phyloP scores from a whole-genome alignment of 2,329 filamentous ascomycete genomes.

The Fusarium protoensiforme region DNA sequence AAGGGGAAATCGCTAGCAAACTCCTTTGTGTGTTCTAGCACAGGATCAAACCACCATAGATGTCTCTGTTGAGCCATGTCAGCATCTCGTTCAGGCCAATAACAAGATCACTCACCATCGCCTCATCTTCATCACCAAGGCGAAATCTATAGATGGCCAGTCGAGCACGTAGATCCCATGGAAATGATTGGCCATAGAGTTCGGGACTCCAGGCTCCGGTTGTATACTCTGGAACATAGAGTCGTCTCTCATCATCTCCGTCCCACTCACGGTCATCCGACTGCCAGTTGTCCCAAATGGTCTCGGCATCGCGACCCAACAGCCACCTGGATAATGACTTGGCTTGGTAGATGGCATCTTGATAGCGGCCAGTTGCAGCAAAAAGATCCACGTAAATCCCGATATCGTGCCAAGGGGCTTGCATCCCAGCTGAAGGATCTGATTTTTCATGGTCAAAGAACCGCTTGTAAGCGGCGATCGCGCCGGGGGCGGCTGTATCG shows the following conservation, averaged over 20 bases:
- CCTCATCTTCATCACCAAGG: conserved; percentile 76
- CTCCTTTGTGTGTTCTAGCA: conserved; percentile 58
- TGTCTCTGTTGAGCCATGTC: conserved; percentile 62
- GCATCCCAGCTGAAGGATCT: conserved; percentile 46
- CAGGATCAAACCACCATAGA: conserved; percentile 76
- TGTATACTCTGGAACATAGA: conserved; percentile 69
- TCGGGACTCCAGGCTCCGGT: conserved; percentile 62
- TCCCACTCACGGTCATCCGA: conserved; percentile 94
- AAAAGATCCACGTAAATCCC: conserved; percentile 88
- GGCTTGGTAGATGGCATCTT: conserved; percentile 74
- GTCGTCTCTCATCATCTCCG: conserved; percentile 74
- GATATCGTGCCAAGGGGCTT: conserved; percentile 80
- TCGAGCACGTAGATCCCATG: conserved; percentile 84
- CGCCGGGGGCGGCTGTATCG: conserved; percentile 51
- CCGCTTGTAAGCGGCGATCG: conserved; percentile 60
- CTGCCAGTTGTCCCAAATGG: conserved; percentile 78
- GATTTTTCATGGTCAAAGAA: conserved; percentile 57
- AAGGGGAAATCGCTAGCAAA: conserved; percentile 76
- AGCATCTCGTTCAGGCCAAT: conserved; percentile 10
- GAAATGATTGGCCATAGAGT: conserved; percentile 79
- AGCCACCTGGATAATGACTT: conserved; percentile 85
- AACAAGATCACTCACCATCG: conserved; percentile 66
- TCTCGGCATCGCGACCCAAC: conserved; percentile 77
- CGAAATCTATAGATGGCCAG: conserved; percentile 85
- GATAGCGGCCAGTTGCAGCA: conserved; percentile 70